Conservation (phyloP, 331 rosid species). For the Telfairia occidentalis region DNA sequence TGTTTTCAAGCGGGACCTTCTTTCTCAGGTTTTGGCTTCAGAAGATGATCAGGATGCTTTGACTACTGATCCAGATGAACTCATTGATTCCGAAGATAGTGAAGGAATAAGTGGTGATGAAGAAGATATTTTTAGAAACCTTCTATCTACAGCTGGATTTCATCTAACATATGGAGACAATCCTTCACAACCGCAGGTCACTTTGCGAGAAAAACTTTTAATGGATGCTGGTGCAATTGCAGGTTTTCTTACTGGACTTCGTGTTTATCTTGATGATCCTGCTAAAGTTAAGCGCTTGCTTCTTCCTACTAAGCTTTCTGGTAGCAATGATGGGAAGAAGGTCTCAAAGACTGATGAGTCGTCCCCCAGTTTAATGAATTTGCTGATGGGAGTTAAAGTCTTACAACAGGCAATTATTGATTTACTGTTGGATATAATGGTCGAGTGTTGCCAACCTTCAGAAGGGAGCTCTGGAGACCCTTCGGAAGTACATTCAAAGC, state of each 20-base stretch:
- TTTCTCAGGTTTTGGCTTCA: constrained; percentile 76
- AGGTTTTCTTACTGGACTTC: constrained; percentile 93
- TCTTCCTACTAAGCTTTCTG: constrained; percentile 85
- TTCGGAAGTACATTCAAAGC: constrained; percentile 46
- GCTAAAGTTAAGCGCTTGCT: constrained; percentile 95
- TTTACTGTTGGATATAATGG: constrained; percentile 96
- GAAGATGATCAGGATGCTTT: constrained; percentile 97
- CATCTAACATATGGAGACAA: constrained; percentile 96
- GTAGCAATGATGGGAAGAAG: constrained; percentile 72
- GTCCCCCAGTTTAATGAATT: constrained; percentile 94
- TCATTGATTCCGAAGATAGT: constrained; percentile 87
- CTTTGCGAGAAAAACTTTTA: constrained; percentile 84
- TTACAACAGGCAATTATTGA: constrained; percentile 96
- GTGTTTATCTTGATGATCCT: constrained; percentile 99
- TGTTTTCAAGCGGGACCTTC: constrained; percentile 10
- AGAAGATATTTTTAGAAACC: constrained; percentile 89
- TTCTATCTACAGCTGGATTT: constrained; percentile 94
- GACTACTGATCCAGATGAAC: constrained; percentile 97
- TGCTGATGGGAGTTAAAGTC: constrained; percentile 97
- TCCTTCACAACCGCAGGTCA: constrained; percentile 94
- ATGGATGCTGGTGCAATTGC: constrained; percentile 99
- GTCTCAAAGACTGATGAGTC: constrained; percentile 59
- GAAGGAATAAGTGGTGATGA: constrained; percentile 96
- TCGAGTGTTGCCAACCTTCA: constrained; percentile 95
- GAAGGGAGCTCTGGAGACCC: constrained; percentile 58